Evolutionary conservation across 2,329 filamentous ascomycete species (phyloP).

Genomic region (Akanthomyces lecanii): DNA sequence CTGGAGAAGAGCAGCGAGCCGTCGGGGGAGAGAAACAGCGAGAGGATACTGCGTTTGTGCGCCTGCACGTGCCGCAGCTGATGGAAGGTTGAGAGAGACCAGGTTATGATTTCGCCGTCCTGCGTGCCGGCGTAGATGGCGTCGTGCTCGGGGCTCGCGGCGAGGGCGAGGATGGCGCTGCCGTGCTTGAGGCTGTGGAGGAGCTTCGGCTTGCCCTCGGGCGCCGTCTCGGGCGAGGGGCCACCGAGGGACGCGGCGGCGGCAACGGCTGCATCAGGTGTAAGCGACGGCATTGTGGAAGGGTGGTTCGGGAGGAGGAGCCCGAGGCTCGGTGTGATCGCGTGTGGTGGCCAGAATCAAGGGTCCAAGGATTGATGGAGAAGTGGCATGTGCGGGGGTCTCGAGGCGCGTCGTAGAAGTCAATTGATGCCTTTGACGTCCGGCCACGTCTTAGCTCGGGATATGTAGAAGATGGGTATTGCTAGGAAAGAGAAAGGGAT

Average conservation of each 20-base stretch:
- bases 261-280: neutral
- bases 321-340: neutral
- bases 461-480: neutral
- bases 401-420: neutral
- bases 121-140: conserved; percentile 91
- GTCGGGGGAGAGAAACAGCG: conserved; percentile 74
- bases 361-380: neutral
- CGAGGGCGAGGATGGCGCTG: conserved; percentile 77
- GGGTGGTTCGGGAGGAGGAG: neutral
- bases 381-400: neutral
- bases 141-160: conserved; percentile 69
- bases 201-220: conserved; percentile 50
- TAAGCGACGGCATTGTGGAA: conserved; percentile 5
- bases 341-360: neutral
- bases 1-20: conserved; percentile 79
- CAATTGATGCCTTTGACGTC: neutral
- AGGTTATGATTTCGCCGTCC: conserved; percentile 87
- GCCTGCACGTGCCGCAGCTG: conserved; percentile 75
- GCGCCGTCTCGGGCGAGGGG: neutral
- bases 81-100: conserved; percentile 85
- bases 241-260: neutral
- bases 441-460: neutral
- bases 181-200: conserved; percentile 72
- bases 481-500: neutral
- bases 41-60: conserved; percentile 87